Percentiles rank a stretch among this genome's conserved stretches.
These are phyloP conservation scores for Collybiopsis luxurians DNA, from an alignment of 768 basidiomycete genomes.

Conservation along the genomic window DNA sequence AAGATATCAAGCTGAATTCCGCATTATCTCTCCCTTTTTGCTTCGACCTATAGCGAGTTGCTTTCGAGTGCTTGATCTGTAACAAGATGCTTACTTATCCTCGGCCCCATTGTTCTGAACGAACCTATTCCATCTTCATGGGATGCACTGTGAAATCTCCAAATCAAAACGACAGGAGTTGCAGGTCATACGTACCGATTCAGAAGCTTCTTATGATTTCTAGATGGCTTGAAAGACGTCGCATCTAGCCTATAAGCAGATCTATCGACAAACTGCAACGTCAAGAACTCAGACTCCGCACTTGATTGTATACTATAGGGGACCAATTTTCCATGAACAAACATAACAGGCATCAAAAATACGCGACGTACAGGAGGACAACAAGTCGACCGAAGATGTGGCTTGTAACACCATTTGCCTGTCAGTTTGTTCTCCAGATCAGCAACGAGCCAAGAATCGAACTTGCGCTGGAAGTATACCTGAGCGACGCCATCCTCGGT, in stretches of 20 bases:
- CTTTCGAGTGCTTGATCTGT: background rate
- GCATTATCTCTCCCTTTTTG: conserved; percentile 20
- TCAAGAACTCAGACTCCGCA: conserved; percentile 26
- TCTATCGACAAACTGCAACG: background rate
- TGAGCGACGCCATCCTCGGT: conserved; percentile 83
- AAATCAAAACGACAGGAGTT: background rate
- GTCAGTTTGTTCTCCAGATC: background rate
- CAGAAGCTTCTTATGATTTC: conserved; percentile 71
- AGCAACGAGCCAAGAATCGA: background rate
- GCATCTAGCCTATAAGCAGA: conserved; percentile 58
- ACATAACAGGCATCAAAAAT: background rate
- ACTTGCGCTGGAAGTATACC: conserved; percentile 30
- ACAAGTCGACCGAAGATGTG: conserved; percentile 76
- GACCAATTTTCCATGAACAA: background rate
- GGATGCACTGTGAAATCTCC: background rate
- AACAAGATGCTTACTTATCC: conserved; percentile 10
- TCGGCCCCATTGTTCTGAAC: conserved; percentile 44
- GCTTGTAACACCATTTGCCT: conserved; percentile 82
- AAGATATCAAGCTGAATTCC: conserved; percentile 40
- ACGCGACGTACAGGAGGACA: conserved; percentile 51
- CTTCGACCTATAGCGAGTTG: conserved; percentile 8
- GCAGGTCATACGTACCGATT: conserved; percentile 48
- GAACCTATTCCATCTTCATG: conserved; percentile 71
- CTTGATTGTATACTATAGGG: conserved; percentile 84
- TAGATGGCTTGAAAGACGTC: conserved; percentile 61